Evolutionary conservation across 2,329 filamentous ascomycete genomes (phyloP), one percentile per base, ranked within the genome.

Genomic region (Cercospora janseana): DNA sequence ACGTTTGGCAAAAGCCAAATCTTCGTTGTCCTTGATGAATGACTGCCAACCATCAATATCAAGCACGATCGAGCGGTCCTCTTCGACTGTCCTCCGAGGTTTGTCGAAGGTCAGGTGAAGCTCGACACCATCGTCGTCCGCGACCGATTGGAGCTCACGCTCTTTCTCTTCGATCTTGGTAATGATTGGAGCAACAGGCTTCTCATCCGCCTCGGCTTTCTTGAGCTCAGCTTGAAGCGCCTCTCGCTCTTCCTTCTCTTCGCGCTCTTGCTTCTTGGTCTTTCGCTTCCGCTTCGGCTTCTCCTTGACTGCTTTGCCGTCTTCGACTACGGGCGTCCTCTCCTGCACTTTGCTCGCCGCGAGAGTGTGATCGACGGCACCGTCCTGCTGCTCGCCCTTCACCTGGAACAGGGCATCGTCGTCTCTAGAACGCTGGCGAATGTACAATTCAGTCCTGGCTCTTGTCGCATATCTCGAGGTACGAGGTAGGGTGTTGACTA

Each of bases 401-500:
- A 86, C 75, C 10, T 81, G 83, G 63, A 90, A 90, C 4, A 92
- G 75, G 60, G 89, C 87, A 60, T 92, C 87, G 51, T 91, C 87
- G 66, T 88, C 89, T 72, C 90, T 92, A 61, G 85, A 86, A 41
- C 88, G 82, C 69, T 95, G 93, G 43, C 87, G 81, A 38, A 85
- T 79, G 47, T 80, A 79, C 51, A 87, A 80, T 15, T 87, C 79
- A 28, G 85, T 82, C 35, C 83, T 73, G 29, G 86, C 80, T 29
- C 88, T 76, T 69, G 92, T 93, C 57, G 87, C 83, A 68, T 95
- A 93, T 67, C 73, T 75, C n/a, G 76, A 77, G 28, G 69, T 71
- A 18, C 77, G 72, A 16, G 79, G 77, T 21, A 80, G 67, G 72
- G 86, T 62, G 68, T 73, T 64, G 68, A 76, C 52, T 66, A 71